A percentile compares a stretch with the other conserved stretches of the same genome.
Conservation (phyloP, 2,329 filamentous ascomycete species). For the Lojkania enalia region DNA sequence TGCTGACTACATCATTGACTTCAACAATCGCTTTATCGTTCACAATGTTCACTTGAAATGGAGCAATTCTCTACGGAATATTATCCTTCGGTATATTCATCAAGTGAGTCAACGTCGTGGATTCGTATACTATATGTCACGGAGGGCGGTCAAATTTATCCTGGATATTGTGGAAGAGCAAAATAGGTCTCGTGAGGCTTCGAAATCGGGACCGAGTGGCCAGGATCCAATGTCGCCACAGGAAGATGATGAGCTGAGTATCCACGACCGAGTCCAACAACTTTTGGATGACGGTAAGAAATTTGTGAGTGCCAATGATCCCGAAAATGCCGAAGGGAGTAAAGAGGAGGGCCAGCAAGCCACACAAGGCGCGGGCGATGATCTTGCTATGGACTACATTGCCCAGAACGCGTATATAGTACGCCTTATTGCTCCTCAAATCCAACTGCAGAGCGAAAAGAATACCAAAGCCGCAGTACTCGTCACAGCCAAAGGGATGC, state of each 20-base stretch:
- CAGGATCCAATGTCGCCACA: conserved; percentile 44
- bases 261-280: conserved; percentile 84
- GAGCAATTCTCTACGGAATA: conserved; percentile 95
- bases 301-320: conserved; percentile 74
- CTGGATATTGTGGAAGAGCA: conserved; percentile 97
- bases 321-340: conserved; percentile 43
- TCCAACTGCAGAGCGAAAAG: conserved; percentile 97
- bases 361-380: conserved; percentile 43
- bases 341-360: conserved; percentile 28
- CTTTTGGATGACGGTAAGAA: conserved; percentile 82
- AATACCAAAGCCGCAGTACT: conserved; percentile 95
- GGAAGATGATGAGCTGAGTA: conserved; percentile 65
- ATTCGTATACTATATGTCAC: conserved; percentile 96
- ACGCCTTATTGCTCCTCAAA: conserved; percentile 92
- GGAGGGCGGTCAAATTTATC: conserved; percentile 95
- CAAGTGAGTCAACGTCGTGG: conserved; percentile 94
- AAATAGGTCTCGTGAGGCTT: conserved; percentile 60
- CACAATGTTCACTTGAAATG: conserved; percentile 98
- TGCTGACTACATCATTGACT: conserved; percentile 87
- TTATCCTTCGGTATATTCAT: conserved; percentile 94
- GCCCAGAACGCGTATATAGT: conserved; percentile 94
- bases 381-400: conserved; percentile 84
- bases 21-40: conserved; percentile 97
- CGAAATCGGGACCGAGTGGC: conserved; percentile 29
- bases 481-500: conserved; percentile 97